Conservation (phyloP, 1,284 basidiomycete species). For the Apiotrichum domesticum region DNA sequence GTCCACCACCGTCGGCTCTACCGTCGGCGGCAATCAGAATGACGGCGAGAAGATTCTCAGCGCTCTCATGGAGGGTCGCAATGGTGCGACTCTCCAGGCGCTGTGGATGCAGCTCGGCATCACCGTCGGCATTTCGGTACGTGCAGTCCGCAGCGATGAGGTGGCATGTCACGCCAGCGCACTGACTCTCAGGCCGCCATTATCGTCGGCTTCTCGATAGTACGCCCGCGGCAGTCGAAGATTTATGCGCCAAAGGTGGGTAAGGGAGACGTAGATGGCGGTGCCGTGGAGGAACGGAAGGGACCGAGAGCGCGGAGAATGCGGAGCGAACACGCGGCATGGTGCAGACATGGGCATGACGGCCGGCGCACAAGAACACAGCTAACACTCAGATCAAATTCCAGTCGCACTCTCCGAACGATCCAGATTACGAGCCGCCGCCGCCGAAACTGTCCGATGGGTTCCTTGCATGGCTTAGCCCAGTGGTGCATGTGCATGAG, state of each 20-base stretch:
- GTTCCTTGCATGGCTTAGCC: constrained; percentile 80
- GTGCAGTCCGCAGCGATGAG: too few relatives aligned
- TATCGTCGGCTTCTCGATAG: constrained; percentile 64
- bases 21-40: too few relatives aligned
- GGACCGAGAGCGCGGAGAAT: too few relatives aligned
- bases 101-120: constrained; percentile 29
- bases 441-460: constrained; percentile 64
- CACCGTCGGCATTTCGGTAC: constrained; percentile 62
- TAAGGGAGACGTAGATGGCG: background rate
- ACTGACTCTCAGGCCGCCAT: constrained; percentile 51
- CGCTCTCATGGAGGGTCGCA: too few relatives aligned
- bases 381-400: background rate
- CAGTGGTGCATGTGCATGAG: constrained; percentile 76
- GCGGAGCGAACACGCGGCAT: too few relatives aligned
- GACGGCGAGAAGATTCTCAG: too few relatives aligned
- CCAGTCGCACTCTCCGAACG: too few relatives aligned
- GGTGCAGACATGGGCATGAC: too few relatives aligned
- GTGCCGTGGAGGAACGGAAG: too few relatives aligned
- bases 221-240: constrained; percentile 68
- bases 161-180: constrained; percentile 26
- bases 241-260: constrained; percentile 50
- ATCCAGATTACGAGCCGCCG: constrained; percentile 40
- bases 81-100: too few relatives aligned
- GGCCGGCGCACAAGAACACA: too few relatives aligned
- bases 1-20: too few relatives aligned